phyloP scores from a whole-genome alignment of 2,329 filamentous ascomycete species.

The Diplocarpon rosae region DNA sequence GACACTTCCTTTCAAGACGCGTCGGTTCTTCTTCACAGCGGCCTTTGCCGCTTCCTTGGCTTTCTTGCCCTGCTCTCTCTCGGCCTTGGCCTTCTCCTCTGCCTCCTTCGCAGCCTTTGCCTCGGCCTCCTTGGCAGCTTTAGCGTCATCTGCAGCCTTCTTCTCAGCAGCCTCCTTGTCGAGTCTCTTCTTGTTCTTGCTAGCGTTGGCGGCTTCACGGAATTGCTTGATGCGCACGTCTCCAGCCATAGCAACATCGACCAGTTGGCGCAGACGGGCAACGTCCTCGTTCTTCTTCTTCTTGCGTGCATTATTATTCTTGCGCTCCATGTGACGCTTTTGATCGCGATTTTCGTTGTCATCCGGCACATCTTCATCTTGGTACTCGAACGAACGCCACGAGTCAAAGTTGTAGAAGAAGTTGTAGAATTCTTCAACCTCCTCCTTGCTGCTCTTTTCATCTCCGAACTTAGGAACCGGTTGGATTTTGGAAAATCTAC shows the following conservation, averaged over 20 bases:
- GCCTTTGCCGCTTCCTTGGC: constrained; percentile 98
- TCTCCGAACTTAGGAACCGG: constrained; percentile 81
- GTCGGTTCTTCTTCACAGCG: constrained; percentile 99
- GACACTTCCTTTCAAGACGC: constrained; percentile 82
- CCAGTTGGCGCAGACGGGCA: constrained; percentile 74
- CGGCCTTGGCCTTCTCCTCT: constrained; percentile 75
- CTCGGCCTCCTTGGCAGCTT: constrained; percentile 73
- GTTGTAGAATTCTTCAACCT: constrained; percentile 96
- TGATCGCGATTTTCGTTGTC: constrained; percentile 99
- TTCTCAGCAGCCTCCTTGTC: constrained; percentile 90
- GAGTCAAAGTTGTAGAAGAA: constrained; percentile 99
- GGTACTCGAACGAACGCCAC: constrained; percentile 95
- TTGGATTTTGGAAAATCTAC: constrained; percentile 81
- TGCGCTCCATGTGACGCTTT: constrained; percentile 95
- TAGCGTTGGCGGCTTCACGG: constrained; percentile 79
- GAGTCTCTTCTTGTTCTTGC: constrained; percentile 90
- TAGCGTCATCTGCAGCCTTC: constrained; percentile 74
- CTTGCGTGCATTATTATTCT: constrained; percentile 94
- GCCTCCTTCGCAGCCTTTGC: constrained; percentile 71
- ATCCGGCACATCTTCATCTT: constrained; percentile 96
- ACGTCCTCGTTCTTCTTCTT: constrained; percentile 99
- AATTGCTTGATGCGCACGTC: constrained; percentile 98
- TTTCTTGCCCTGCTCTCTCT: constrained; percentile 82
- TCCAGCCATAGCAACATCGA: constrained; percentile 72
- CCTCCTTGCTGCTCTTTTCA: constrained; percentile 73